These are phyloP conservation scores for Geotrichum restrictum DNA, from an alignment of 1,139 yeast species.

Conservation along the genomic window DNA sequence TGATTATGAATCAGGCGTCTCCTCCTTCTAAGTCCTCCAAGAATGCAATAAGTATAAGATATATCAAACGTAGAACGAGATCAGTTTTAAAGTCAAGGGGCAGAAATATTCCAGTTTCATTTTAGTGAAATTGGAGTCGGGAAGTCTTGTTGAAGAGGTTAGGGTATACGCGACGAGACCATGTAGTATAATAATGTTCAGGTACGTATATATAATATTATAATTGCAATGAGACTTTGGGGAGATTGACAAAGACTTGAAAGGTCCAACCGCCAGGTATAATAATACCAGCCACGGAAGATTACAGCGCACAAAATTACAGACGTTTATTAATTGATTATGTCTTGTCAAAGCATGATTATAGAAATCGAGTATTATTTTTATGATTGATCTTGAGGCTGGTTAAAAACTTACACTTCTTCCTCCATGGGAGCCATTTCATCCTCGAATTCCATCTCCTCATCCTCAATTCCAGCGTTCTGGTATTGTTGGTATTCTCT, in stretches of 20 bases:
- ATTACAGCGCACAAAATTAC: not conserved
- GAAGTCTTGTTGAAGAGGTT: not conserved
- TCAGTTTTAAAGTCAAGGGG: too few species aligned
- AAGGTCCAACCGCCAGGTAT: too few species aligned
- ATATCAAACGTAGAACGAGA: too few species aligned
- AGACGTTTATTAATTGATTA: not conserved
- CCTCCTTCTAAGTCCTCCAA: too few species aligned
- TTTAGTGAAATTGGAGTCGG: too few species aligned
- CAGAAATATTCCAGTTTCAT: too few species aligned
- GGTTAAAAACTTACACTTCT: not conserved
- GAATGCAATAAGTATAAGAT: too few species aligned
- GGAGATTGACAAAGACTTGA: too few species aligned
- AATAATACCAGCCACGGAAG: not conserved
- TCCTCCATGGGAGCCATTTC: slow-evolving; percentile 12
- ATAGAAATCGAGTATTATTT: not conserved
- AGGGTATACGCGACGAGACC: not conserved
- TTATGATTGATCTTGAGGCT: not conserved
- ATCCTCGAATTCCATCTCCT: slow-evolving; percentile 32
- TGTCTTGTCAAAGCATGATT: slow-evolving; percentile 3
- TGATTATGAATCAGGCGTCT: too few species aligned
- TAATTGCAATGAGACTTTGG: too few species aligned
- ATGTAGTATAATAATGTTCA: too few species aligned
- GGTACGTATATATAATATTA: too few species aligned
- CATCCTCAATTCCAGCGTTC: slow-evolving; percentile 43
- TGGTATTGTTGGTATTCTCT: slow-evolving; percentile 47